A percentile compares a stretch with the other conserved stretches of the same genome.
Conservation (phyloP, 2,329 filamentous ascomycete genomes). For the Xylariaceae sp. region DNA sequence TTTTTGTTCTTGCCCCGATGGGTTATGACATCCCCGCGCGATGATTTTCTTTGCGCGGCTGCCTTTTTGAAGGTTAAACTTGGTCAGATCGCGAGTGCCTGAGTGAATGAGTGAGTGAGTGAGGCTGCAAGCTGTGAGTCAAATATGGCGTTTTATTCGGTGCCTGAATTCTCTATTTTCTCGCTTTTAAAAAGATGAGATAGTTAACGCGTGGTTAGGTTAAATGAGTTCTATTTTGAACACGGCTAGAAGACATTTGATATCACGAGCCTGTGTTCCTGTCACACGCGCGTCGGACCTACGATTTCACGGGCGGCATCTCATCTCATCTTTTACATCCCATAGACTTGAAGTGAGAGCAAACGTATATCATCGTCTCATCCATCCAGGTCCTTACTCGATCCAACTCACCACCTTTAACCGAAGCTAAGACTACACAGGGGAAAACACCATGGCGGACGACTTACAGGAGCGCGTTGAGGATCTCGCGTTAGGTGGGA, state of each 20-base stretch:
- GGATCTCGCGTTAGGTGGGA: neutral
- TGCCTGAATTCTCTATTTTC: neutral
- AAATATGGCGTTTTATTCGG: no score
- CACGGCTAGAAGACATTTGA: neutral
- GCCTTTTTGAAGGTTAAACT: neutral
- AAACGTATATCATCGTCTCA: neutral
- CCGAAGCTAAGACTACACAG: neutral
- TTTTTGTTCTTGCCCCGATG: no score
- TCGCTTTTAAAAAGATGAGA: no score
- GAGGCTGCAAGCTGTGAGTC: no score
- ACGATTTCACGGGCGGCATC: neutral
- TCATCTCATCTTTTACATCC: no score
- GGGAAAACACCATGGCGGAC: conserved; percentile 7
- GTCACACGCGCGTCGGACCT: neutral
- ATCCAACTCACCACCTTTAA: neutral
- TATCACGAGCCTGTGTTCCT: neutral
- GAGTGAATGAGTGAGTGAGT: no score
- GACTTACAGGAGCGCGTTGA: conserved; percentile 10
- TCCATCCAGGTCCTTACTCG: neutral
- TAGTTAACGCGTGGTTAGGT: no score
- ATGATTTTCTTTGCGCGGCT: neutral
- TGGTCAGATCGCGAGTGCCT: no score
- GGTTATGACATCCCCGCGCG: no score
- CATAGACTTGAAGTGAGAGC: neutral
- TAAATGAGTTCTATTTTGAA: neutral